Conservation (phyloP, 176 grass and related monocot genomes). For the Aegilops longissima region DNA sequence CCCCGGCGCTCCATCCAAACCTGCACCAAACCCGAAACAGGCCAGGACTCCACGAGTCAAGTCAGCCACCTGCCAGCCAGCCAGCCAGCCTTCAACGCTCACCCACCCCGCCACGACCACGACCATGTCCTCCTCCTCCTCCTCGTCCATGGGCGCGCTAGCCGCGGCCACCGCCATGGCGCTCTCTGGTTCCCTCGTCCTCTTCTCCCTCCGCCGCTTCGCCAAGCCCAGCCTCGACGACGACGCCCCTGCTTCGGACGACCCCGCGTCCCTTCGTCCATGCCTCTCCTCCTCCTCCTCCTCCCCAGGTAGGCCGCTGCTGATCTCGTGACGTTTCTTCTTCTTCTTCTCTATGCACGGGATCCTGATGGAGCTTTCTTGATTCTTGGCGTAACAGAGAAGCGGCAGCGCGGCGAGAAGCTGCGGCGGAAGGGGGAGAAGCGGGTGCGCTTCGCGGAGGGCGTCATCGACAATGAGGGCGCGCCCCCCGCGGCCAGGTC, state of each 20-base stretch:
- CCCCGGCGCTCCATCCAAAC: constrained; percentile 6
- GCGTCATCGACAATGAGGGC: constrained; percentile 65
- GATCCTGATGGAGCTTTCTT: background rate
- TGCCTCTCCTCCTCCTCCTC: constrained; percentile 53
- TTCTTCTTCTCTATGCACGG: background rate
- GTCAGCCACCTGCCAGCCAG: constrained; percentile 12
- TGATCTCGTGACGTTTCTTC: background rate
- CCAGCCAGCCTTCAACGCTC: background rate
- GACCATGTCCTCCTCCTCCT: constrained; percentile 10
- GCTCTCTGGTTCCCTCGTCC: constrained; percentile 74
- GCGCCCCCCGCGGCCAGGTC: background rate
- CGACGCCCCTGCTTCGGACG: background rate
- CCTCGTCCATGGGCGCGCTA: constrained; percentile 51
- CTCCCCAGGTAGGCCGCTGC: constrained; percentile 24
- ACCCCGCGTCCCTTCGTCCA: background rate
- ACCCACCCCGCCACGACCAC: background rate
- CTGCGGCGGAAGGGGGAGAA: constrained; percentile 40
- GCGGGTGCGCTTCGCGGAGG: constrained; percentile 72
- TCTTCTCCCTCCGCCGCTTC: constrained; percentile 71
- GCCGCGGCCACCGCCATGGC: constrained; percentile 85
- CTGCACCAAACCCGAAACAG: background rate
- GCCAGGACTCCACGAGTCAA: background rate
- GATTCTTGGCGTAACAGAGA: constrained; percentile 22
- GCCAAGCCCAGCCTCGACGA: background rate
- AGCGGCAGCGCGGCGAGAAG: constrained; percentile 19